phyloP scores from a whole-genome alignment of 2,329 filamentous ascomycete genomes.

The Alternaria panax region DNA sequence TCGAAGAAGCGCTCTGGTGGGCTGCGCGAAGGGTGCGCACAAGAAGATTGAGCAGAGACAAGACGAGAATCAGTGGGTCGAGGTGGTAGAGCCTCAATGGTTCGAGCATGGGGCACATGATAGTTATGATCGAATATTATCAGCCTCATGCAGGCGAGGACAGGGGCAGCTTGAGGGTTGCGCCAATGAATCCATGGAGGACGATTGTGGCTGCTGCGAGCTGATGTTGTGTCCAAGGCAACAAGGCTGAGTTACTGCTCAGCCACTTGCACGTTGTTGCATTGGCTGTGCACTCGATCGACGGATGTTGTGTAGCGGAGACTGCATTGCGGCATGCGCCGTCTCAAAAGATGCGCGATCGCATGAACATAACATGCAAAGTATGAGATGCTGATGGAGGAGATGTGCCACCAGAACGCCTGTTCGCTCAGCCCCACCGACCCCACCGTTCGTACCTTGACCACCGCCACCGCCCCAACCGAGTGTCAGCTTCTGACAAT shows the following conservation, averaged over 20 bases:
- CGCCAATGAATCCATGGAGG: slow-evolving; percentile 11
- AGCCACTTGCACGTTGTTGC: neutral
- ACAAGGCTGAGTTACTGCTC: slow-evolving; percentile 7
- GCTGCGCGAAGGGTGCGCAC: neutral
- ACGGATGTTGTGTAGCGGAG: neutral
- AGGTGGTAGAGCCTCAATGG: neutral
- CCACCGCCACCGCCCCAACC: neutral
- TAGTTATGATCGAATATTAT: too few species aligned
- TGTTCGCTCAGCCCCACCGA: slow-evolving; percentile 7
- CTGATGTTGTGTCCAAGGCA: slow-evolving; percentile 10
- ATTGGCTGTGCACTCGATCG: neutral
- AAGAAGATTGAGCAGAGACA: too few species aligned
- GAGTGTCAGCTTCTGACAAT: neutral
- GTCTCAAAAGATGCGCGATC: neutral
- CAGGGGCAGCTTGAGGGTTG: neutral
- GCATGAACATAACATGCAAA: neutral
- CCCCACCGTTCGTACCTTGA: slow-evolving; percentile 3
- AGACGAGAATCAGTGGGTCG: neutral
- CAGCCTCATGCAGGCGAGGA: neutral
- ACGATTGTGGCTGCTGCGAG: slow-evolving; percentile 14
- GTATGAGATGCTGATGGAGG: neutral
- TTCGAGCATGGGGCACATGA: neutral
- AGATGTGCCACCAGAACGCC: neutral
- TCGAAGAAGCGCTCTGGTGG: neutral
- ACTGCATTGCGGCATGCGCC: neutral